Evolutionary conservation across 1,139 yeast genomes (phyloP).

Genomic region (Taphrina wiesneri): DNA sequence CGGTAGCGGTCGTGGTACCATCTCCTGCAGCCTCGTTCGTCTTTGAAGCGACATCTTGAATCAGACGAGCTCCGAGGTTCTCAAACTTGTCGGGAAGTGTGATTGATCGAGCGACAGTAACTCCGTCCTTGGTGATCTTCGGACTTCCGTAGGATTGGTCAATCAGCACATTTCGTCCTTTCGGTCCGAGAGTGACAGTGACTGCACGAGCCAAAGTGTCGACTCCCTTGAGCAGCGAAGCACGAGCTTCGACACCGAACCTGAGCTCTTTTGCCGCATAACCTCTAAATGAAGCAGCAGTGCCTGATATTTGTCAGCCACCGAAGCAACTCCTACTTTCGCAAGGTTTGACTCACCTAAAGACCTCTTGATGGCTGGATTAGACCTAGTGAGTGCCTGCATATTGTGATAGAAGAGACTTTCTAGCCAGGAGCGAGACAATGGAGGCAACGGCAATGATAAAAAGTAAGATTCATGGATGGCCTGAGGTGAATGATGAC

Average conservation of each 20-base stretch:
- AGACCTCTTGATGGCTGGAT: slow-evolving; percentile 28
- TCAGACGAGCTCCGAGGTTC: slow-evolving; percentile 92
- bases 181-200: slow-evolving; percentile 95
- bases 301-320: slow-evolving; percentile 13
- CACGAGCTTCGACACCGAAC: slow-evolving; percentile 98
- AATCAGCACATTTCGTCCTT: slow-evolving; percentile 95
- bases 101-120: slow-evolving; percentile 88
- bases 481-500: not conserved
- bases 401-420: not conserved
- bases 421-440: not conserved
- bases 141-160: slow-evolving; percentile 98
- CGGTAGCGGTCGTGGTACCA: slow-evolving; percentile 98
- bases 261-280: slow-evolving; percentile 69
- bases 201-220: slow-evolving; percentile 97
- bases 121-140: slow-evolving; percentile 99
- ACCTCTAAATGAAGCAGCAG: slow-evolving; percentile 21
- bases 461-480: not conserved
- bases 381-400: slow-evolving; percentile 23
- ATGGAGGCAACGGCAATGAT: not conserved
- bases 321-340: not conserved
- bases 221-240: slow-evolving; percentile 92
- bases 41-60: slow-evolving; percentile 97
- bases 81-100: slow-evolving; percentile 89
- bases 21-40: slow-evolving; percentile 99
- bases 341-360: not conserved